Conservation (phyloP, 2,329 filamentous ascomycete species). For the Alternaria longipes region DNA sequence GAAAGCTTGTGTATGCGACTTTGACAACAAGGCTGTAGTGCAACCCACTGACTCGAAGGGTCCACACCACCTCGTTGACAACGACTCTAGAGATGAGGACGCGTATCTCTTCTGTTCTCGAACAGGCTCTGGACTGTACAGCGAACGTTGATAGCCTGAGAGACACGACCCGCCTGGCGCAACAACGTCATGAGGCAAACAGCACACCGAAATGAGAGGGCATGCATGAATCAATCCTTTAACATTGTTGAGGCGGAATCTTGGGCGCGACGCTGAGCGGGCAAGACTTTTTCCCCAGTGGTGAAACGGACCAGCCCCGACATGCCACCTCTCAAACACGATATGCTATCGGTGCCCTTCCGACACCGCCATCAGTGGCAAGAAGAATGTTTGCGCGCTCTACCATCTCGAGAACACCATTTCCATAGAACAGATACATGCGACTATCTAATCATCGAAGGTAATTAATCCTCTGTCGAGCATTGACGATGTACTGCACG, state of each 20-base stretch:
- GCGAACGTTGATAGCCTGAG: not conserved
- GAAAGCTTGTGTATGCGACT: constrained; percentile 10
- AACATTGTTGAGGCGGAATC: not conserved
- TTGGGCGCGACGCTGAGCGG: not conserved
- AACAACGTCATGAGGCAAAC: not conserved
- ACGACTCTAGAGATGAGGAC: not conserved
- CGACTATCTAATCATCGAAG: not conserved
- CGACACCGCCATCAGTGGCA: not conserved
- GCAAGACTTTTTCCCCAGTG: not conserved
- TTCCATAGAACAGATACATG: not conserved
- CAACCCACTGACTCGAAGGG: not conserved
- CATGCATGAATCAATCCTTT: not conserved
- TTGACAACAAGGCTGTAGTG: not conserved
- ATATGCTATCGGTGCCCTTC: not conserved
- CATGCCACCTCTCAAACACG: not conserved
- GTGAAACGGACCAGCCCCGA: constrained; percentile 1
- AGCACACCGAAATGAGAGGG: constrained; percentile 3
- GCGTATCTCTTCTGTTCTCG: not conserved
- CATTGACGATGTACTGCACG: not conserved
- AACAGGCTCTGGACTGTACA: not conserved
- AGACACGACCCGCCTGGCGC: not conserved
- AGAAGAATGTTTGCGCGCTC: not conserved
- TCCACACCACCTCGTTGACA: not conserved
- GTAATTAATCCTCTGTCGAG: not conserved
- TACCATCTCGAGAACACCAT: not conserved